Evolutionary conservation across 768 basidiomycete species (phyloP).

Genomic region (Termitomyces sp.): DNA sequence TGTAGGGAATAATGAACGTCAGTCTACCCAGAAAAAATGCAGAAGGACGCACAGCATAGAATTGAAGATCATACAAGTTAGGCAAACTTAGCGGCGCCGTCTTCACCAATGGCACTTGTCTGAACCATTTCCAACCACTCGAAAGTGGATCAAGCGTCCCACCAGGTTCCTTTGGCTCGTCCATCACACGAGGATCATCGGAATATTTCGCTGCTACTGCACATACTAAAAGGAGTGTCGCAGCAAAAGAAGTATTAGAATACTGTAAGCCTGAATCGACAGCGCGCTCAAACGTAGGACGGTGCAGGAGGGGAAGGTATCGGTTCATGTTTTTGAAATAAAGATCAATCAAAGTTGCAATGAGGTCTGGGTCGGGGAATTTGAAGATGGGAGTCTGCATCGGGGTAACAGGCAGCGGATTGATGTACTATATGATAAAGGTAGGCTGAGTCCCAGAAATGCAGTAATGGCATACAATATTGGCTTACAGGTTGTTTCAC

Average conservation of each 20-base stretch:
- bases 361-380: conserved; percentile 55
- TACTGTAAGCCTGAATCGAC: conserved; percentile 49
- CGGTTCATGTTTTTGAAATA: conserved; percentile 63
- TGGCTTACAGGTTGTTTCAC: not conserved
- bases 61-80: conserved; percentile 71
- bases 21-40: not conserved
- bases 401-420: conserved; percentile 15
- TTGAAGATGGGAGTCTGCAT: conserved; percentile 21
- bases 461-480: not conserved
- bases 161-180: conserved; percentile 13
- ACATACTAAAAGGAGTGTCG: conserved; percentile 65
- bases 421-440: conserved; percentile 25
- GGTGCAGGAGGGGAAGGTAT: conserved; percentile 67
- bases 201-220: conserved; percentile 62
- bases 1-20: conserved; percentile 21
- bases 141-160: conserved; percentile 33
- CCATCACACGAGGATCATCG: conserved; percentile 54
- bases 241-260: conserved; percentile 48
- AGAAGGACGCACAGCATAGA: conserved; percentile 44
- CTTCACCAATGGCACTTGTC: conserved; percentile 61
- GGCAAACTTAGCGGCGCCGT: conserved; percentile 58
- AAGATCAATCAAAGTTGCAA: conserved; percentile 48
- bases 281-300: conserved; percentile 58
- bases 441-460: not conserved
- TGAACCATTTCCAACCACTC: conserved; percentile 64